Percentiles rank a stretch among this genome's conserved stretches.
Evolutionary conservation across 2,329 filamentous ascomycete species (phyloP).

Genomic region (Tricladium varicosporioides): DNA sequence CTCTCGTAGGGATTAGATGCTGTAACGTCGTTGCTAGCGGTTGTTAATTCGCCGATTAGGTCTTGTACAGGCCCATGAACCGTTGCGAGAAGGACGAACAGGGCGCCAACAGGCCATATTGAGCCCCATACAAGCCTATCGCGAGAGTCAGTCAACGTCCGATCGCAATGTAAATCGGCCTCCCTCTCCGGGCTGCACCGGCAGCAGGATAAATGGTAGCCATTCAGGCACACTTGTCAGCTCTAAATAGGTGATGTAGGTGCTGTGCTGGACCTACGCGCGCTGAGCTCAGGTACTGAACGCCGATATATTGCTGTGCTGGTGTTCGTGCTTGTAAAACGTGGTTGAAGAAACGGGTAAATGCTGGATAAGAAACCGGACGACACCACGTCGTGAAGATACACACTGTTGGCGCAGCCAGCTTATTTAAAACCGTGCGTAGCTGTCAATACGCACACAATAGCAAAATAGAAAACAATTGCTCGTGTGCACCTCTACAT

Average conservation of each 20-base stretch:
- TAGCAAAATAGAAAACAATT: background rate
- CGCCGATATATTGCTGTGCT: background rate
- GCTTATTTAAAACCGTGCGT: background rate
- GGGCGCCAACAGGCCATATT: background rate
- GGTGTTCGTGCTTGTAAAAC: slow-evolving; percentile 4
- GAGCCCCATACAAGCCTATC: background rate
- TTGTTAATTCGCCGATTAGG: too few species aligned
- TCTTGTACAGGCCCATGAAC: too few species aligned
- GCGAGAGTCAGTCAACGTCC: background rate
- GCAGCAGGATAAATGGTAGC: background rate
- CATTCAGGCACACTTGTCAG: background rate
- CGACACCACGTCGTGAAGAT: background rate
- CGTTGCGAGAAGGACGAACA: background rate
- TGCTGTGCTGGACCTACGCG: too few species aligned
- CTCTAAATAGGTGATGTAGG: background rate
- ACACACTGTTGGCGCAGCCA: background rate
- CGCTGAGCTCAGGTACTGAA: too few species aligned
- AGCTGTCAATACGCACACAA: background rate
- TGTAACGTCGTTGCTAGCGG: too few species aligned
- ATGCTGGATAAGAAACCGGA: background rate
- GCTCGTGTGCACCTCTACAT: too few species aligned
- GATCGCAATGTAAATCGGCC: background rate
- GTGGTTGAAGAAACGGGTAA: slow-evolving; percentile 1
- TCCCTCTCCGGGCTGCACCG: background rate
- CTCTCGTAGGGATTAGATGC: too few species aligned